Evolutionary conservation across 768 basidiomycete species (phyloP), one percentile per base, ranked within the genome.

Genomic region (Lyophyllum semitale): DNA sequence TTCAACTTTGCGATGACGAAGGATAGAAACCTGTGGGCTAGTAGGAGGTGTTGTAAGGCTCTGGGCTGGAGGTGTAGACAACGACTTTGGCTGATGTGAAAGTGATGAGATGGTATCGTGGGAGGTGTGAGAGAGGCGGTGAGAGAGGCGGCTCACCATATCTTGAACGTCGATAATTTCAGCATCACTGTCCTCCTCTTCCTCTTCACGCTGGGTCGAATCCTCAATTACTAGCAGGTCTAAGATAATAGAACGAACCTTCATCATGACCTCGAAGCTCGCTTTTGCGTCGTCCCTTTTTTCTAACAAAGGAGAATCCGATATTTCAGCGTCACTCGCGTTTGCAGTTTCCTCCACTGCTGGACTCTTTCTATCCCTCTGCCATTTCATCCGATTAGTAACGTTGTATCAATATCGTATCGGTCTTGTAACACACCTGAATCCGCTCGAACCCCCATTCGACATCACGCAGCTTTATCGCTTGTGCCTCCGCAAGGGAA

Each of bases 401-500:
- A n/a, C n/a, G n/a, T n/a, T n/a, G n/a, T n/a, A n/a, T n/a, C n/a
- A n/a, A n/a, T n/a, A n/a, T 17, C n/a, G n/a, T n/a, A n/a, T n/a
- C n/a, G 18, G 9, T 1, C 6, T 15, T 17, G 3, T 13, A 27
- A 41, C 44, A n/a, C 3, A 47, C 53, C 44, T 47, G 33, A 20
- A 54, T 13, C 27, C 53, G 33, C 7, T 46, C 53, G 9, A 47
- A 15, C 37, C 47, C 44, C 23, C 53, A 13, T 18, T 47, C 25
- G 18, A 54, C 12, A 23, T 54, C 53, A 23, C 53, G 22, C 9
- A 54, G 7, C 27, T 54, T n/a, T 3, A 44, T 40, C 33, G 43
- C 45, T 35, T 47, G 53, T 5, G 23, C 45, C 26, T 54, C 53
- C 6, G 33, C 17, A 30, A 47, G 8, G 17, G 53, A 54, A 1